Conservation (phyloP, 2,329 filamentous ascomycete species). For the Pestalotiopsis sp. region DNA sequence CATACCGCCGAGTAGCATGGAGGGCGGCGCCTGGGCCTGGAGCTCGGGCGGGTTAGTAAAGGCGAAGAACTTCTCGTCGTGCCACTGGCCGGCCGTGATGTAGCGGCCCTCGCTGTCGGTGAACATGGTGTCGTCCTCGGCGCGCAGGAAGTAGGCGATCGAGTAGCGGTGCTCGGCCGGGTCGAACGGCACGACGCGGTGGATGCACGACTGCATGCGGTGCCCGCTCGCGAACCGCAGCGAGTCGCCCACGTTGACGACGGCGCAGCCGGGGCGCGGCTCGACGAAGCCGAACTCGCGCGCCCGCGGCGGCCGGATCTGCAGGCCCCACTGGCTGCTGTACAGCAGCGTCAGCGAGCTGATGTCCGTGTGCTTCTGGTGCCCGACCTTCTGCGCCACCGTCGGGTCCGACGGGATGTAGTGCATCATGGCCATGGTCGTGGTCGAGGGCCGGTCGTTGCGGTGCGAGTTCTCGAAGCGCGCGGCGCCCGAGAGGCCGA, state of each 20-base stretch:
- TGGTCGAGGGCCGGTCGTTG: conserved; percentile 49
- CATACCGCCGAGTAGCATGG: conserved; percentile 53
- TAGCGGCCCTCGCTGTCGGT: conserved; percentile 53
- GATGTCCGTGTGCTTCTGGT: conserved; percentile 60
- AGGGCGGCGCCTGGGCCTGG: conserved; percentile 47
- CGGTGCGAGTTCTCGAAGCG: conserved; percentile 53
- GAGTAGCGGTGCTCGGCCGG: conserved; percentile 56
- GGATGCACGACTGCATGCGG: conserved; percentile 57
- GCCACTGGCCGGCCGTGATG: conserved; percentile 54
- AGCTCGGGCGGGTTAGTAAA: conserved; percentile 44
- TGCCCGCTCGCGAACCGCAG: conserved; percentile 54
- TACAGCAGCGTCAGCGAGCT: conserved; percentile 56
- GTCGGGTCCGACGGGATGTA: conserved; percentile 47
- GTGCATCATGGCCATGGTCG: conserved; percentile 55
- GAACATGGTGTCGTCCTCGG: conserved; percentile 57
- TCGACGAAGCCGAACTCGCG: conserved; percentile 53
- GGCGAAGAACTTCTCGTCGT: conserved; percentile 55
- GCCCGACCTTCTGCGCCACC: conserved; percentile 44
- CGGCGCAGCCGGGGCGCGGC: conserved; percentile 50
- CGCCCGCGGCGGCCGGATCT: conserved; percentile 51
- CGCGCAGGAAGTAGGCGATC: conserved; percentile 58
- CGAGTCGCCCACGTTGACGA: conserved; percentile 61
- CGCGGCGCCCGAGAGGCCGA: conserved; percentile 42
- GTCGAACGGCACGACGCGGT: conserved; percentile 55
- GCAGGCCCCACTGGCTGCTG: conserved; percentile 56